Evolutionary conservation across 352 stramenopile genomes (phyloP).

Genomic region (Pythium brassicae): DNA sequence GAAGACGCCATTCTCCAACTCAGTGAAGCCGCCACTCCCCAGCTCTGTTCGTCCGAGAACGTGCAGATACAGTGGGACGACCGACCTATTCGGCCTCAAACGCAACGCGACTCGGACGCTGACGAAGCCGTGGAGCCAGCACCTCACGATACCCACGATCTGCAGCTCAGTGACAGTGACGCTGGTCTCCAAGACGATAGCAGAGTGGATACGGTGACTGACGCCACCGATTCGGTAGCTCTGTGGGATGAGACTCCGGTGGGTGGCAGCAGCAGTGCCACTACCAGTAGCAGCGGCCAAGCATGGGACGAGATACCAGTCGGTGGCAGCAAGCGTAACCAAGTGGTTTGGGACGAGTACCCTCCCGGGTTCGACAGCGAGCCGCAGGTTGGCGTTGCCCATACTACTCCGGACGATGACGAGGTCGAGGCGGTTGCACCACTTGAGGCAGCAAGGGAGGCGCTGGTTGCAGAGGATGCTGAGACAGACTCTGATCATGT

Average conservation of each 20-base stretch:
- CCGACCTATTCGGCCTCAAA: constrained; percentile 10
- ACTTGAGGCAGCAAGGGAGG: too few relatives aligned
- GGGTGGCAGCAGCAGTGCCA: not conserved
- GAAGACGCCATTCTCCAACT: not conserved
- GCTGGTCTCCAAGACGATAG: too few relatives aligned
- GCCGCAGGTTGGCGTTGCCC: too few relatives aligned
- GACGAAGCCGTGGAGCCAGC: not conserved
- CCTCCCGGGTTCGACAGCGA: not conserved
- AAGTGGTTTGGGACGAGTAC: not conserved
- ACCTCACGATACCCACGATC: not conserved
- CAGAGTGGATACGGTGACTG: too few relatives aligned
- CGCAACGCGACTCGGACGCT: not conserved
- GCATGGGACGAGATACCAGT: constrained; percentile 7
- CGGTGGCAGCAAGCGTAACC: not conserved
- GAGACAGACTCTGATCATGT: too few relatives aligned
- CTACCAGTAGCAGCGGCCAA: not conserved
- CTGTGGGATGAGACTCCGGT: too few relatives aligned
- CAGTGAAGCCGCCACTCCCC: not conserved
- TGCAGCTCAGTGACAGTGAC: not conserved
- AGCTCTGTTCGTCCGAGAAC: not conserved
- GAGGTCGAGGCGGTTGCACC: too few relatives aligned
- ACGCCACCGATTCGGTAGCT: too few relatives aligned
- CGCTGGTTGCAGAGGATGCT: too few relatives aligned
- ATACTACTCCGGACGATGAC: not conserved
- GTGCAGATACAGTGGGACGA: constrained; percentile 12